These are phyloP conservation scores for Candida bentonensis DNA, from an alignment of 805 yeast genomes.

Conservation along the genomic window DNA sequence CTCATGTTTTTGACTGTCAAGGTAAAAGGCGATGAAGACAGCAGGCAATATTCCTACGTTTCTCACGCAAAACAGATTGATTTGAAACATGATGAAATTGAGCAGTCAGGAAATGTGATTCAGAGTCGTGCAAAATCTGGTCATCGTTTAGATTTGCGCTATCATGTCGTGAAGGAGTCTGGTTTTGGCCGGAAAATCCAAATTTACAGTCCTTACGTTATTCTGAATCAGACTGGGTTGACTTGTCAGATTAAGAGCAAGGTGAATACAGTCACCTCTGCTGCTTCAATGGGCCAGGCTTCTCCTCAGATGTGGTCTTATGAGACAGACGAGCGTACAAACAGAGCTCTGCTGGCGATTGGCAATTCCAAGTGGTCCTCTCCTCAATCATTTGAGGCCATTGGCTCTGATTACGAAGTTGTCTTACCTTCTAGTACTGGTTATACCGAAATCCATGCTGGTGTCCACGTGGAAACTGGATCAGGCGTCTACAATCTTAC, in stretches of 20 bases:
- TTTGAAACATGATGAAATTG: neutral
- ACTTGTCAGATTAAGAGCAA: slow-evolving; percentile 7
- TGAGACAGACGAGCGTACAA: slow-evolving; percentile 42
- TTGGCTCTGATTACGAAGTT: slow-evolving; percentile 65
- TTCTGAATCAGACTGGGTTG: slow-evolving; percentile 63
- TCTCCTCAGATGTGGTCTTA: slow-evolving; percentile 80
- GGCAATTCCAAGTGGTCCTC: slow-evolving; percentile 60
- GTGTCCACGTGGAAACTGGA: slow-evolving; percentile 56
- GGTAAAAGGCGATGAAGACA: slow-evolving; percentile 17
- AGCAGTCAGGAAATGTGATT: neutral
- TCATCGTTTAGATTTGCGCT: slow-evolving; percentile 16
- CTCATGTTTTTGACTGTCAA: slow-evolving; percentile 57
- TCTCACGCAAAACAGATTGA: slow-evolving; percentile 13
- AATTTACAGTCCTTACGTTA: slow-evolving; percentile 73
- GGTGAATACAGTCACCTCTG: slow-evolving; percentile 17
- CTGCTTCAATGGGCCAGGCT: slow-evolving; percentile 18
- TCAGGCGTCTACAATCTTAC: slow-evolving; percentile 67
- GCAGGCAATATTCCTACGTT: slow-evolving; percentile 31
- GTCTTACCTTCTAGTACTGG: slow-evolving; percentile 23
- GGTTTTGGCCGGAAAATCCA: slow-evolving; percentile 51
- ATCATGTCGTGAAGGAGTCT: slow-evolving; percentile 22
- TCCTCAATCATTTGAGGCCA: slow-evolving; percentile 73
- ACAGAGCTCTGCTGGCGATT: slow-evolving; percentile 51
- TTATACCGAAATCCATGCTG: slow-evolving; percentile 51
- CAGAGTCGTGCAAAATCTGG: slow-evolving; percentile 8